phyloP scores from a whole-genome alignment of 2,329 filamentous ascomycete species.

The Talaromyces sp. region DNA sequence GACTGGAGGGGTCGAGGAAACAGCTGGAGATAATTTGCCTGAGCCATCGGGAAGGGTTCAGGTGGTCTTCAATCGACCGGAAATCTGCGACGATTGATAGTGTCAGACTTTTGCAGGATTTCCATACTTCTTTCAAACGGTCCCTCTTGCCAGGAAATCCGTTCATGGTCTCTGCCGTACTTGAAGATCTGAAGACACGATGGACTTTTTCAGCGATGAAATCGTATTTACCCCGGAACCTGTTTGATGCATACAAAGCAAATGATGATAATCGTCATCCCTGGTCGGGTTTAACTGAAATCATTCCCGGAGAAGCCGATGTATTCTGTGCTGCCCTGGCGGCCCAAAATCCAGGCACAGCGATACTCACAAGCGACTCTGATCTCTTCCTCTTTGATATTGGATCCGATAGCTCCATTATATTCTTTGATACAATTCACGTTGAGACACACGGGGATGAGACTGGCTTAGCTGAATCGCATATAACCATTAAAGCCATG shows the following conservation, averaged over 20 bases:
- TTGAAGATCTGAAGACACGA: constrained; percentile 63
- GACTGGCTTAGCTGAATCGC: constrained; percentile 11
- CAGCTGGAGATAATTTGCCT: constrained; percentile 53
- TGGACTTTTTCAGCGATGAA: constrained; percentile 32
- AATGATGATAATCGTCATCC: constrained; percentile 22
- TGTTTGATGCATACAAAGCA: constrained; percentile 23
- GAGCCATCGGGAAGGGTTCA: constrained; percentile 31
- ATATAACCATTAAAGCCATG: constrained; percentile 33
- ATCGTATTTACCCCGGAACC: constrained; percentile 16
- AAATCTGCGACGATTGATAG: constrained; percentile 18
- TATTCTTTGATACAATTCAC: constrained; percentile 66
- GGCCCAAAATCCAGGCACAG: constrained; percentile 48
- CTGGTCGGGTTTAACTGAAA: constrained; percentile 43
- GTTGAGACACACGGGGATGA: constrained; percentile 20
- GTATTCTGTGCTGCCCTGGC: constrained; percentile 69
- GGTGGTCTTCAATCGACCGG: constrained; percentile 8
- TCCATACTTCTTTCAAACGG: constrained; percentile 26
- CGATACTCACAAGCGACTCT: constrained; percentile 78
- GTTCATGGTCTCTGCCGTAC: constrained; percentile 73
- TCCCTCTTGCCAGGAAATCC: constrained; percentile 52
- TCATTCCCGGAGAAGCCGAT: constrained; percentile 85
- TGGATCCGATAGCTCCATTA: constrained; percentile 58
- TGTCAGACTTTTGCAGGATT: constrained; percentile 28
- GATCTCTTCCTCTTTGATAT: constrained; percentile 76
- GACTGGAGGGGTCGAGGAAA: constrained; percentile 58